These are phyloP conservation scores for Sphenostylis stenocarpa DNA, from an alignment of 306 rosid species.

Conservation along the genomic window DNA sequence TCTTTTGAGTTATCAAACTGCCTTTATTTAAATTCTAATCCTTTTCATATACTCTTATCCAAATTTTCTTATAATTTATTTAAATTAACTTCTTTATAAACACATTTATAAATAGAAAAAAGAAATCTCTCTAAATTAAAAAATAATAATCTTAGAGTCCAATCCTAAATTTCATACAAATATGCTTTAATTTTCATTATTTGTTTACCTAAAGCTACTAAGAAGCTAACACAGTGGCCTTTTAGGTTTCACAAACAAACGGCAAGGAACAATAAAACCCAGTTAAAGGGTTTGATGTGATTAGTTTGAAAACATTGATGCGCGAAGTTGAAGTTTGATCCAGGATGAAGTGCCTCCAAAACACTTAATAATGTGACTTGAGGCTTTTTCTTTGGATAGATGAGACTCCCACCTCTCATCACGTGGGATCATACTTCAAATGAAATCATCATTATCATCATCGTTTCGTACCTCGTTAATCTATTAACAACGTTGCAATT, in stretches of 20 bases:
- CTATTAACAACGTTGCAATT: not conserved
- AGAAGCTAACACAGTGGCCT: not conserved
- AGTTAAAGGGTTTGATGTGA: not conserved
- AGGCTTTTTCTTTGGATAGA: not conserved
- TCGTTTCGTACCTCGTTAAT: not conserved
- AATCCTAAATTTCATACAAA: too few species aligned
- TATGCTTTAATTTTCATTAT: too few species aligned
- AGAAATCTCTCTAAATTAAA: too few species aligned
- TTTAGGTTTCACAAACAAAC: not conserved
- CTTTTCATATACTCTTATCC: too few species aligned
- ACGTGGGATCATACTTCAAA: not conserved
- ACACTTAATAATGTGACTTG: conserved; percentile 3
- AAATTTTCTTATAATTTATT: too few species aligned
- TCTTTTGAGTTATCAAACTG: too few species aligned
- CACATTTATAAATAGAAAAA: too few species aligned
- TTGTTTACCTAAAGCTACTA: not conserved
- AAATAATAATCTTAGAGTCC: too few species aligned
- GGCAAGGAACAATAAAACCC: not conserved
- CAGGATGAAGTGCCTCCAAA: not conserved
- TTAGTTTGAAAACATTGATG: not conserved
- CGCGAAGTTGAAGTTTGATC: not conserved
- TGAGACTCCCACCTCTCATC: not conserved
- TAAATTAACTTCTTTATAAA: too few species aligned
- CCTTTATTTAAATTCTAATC: too few species aligned
- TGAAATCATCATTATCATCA: not conserved